Base-by-base conservation (phyloP, 2,329 filamentous ascomycete species). In the Lizonia empirigonia region DNA sequence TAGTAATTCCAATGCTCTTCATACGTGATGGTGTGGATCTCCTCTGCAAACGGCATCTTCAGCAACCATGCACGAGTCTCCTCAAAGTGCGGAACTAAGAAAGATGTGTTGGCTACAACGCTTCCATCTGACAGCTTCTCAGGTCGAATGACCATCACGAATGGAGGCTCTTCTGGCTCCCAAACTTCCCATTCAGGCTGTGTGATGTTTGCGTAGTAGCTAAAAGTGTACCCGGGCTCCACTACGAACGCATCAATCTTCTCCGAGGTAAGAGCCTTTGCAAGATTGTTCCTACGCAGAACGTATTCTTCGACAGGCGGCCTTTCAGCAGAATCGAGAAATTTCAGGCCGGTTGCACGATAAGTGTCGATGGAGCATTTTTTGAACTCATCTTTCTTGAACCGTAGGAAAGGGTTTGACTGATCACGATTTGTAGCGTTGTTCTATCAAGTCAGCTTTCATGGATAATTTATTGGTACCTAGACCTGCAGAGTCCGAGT, bases 1-100 rank as follows among this genome's bases (percentile, higher is more conserved):
- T 86, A 87, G 1, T 83, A 84, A 63, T 86, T 77, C 84, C 83
- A 86, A 57, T 86, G 83, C 59, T 87, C 84, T 67, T 86, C 83
- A 78, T 84, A 87, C 0, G 77, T 74, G 12, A 87, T 75, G 30
- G 85, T 80, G 9, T 80, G 75, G 5, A 86, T 73, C 13, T 77
- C 72, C 2, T 76, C 67, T 2, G 77, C 70, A 5, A 77, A 76
- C 1, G 84, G 84, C 72, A 87, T 86, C 1, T 77, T 77, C 6
- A 87, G 76, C 64, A 86, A 76, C 20, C 79, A 76, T 0, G 82
- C 84, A 23, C 84, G 78, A 12, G 80, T 82, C 32, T 82, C 83
- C 59, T 87, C 84, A 42, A 87, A 86, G 32, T 79, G 77, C 0
- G 85, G 84, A 1, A 80, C 78, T 0, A 87, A 72, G 55, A 85